phyloP scores from a whole-genome alignment of 2,329 filamentous ascomycete species.

The Diaporthe destruens region DNA sequence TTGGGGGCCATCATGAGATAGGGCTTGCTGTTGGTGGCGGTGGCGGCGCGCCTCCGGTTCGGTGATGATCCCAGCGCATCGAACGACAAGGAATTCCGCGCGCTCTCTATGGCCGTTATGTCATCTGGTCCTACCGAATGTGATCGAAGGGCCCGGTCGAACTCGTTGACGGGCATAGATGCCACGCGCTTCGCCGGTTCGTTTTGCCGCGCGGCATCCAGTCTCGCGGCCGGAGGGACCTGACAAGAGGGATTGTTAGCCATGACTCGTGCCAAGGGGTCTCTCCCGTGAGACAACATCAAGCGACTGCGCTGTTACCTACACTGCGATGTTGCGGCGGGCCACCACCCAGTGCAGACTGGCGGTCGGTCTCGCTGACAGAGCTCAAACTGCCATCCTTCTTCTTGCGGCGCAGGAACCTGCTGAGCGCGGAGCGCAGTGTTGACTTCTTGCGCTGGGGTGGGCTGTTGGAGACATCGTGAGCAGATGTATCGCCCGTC shows the following conservation, averaged over 20 bases:
- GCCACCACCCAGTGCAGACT: conserved; percentile 47
- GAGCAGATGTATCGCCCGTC: conserved; percentile 46
- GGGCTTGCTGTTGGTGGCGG: conserved; percentile 55
- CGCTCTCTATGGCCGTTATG: conserved; percentile 65
- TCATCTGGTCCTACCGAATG: conserved; percentile 71
- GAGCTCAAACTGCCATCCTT: conserved; percentile 56
- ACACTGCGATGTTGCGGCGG: conserved; percentile 63
- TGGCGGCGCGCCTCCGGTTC: conserved; percentile 56
- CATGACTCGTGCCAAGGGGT: not conserved
- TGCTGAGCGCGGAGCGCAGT: conserved; percentile 67
- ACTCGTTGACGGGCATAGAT: conserved; percentile 72
- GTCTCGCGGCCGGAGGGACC: conserved; percentile 38
- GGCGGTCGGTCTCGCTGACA: conserved; percentile 47
- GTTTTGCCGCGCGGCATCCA: conserved; percentile 43
- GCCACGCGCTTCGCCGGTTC: conserved; percentile 65
- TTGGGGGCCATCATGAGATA: conserved; percentile 44
- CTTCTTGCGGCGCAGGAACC: conserved; percentile 70
- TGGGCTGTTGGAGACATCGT: conserved; percentile 44
- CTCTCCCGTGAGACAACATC: too few species aligned
- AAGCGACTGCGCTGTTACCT: conserved; percentile 45
- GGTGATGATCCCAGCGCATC: conserved; percentile 53
- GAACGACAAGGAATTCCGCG: conserved; percentile 64
- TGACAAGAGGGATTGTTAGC: conserved; percentile 22
- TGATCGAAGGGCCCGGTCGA: conserved; percentile 70
- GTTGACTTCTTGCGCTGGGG: conserved; percentile 70